Conservation (phyloP, 108 stramenopile species). For the Nannochloropsis gaditana region DNA sequence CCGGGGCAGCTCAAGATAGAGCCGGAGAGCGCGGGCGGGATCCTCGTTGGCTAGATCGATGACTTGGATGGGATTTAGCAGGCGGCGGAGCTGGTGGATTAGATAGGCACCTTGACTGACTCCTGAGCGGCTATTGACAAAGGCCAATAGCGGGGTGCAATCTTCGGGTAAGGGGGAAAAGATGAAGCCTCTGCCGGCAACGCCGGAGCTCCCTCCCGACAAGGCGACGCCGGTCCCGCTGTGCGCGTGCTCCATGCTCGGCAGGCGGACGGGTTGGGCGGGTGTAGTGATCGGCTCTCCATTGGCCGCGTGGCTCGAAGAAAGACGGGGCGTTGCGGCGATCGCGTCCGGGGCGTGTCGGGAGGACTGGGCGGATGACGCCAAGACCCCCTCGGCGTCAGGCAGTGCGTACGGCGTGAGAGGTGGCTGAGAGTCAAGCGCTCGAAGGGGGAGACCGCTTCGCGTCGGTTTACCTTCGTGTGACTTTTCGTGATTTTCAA, state of each 20-base stretch:
- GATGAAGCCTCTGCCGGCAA: background rate
- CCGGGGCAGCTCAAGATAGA: background rate
- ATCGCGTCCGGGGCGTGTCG: background rate
- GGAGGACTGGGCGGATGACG: background rate
- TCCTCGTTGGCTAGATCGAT: background rate
- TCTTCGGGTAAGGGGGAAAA: background rate
- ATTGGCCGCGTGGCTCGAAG: background rate
- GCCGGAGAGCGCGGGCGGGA: background rate
- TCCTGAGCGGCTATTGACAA: background rate
- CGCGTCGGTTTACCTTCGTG: background rate
- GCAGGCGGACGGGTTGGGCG: background rate
- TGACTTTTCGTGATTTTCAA: background rate
- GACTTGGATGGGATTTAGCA: background rate
- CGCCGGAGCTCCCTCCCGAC: background rate
- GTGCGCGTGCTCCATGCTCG: background rate
- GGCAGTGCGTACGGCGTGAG: background rate
- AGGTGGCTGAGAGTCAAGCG: background rate
- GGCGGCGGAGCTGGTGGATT: background rate
- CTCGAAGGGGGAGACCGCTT: background rate
- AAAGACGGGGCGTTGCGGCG: background rate
- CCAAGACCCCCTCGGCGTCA: background rate
- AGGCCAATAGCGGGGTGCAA: background rate
- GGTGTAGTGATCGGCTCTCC: background rate
- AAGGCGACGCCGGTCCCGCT: background rate
- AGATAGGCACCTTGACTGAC: background rate